Conservation (phyloP, 805 yeast genomes). For the Yamadazyma laniorum region DNA sequence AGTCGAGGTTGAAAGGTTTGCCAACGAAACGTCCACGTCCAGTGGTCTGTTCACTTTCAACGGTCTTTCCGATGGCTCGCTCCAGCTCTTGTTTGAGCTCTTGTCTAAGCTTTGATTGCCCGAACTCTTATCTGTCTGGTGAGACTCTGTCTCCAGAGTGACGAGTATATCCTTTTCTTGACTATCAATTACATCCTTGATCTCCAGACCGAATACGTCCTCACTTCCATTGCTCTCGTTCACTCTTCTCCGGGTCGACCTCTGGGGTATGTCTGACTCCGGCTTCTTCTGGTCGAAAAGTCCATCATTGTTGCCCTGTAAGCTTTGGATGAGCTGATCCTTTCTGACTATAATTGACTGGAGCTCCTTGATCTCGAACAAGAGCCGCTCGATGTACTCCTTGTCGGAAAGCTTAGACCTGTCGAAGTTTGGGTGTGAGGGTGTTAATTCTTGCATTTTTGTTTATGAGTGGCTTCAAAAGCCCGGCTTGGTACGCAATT, state of each 20-base stretch:
- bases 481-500: too few species aligned
- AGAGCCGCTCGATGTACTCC: constrained; percentile 34
- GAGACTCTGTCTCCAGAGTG: too few species aligned
- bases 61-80: neutral
- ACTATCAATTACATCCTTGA: neutral
- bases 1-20: constrained; percentile 3
- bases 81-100: too few species aligned
- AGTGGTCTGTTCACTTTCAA: neutral
- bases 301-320: constrained; percentile 12
- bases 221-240: neutral
- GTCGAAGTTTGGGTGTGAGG: constrained; percentile 38
- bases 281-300: neutral
- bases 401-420: constrained; percentile 25
- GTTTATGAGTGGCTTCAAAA: too few species aligned
- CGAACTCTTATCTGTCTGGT: neutral
- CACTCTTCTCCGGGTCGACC: constrained; percentile 21
- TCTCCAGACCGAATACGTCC: neutral
- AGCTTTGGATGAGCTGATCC: constrained; percentile 15
- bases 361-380: constrained; percentile 37
- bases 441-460: constrained; percentile 15
- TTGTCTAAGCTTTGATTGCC: neutral
- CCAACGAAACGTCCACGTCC: neutral
- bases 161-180: neutral
- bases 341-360: constrained; percentile 18
- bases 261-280: constrained; percentile 18